Conservation (phyloP, 345 rosid genomes). For the Gossypioides kirkii region DNA sequence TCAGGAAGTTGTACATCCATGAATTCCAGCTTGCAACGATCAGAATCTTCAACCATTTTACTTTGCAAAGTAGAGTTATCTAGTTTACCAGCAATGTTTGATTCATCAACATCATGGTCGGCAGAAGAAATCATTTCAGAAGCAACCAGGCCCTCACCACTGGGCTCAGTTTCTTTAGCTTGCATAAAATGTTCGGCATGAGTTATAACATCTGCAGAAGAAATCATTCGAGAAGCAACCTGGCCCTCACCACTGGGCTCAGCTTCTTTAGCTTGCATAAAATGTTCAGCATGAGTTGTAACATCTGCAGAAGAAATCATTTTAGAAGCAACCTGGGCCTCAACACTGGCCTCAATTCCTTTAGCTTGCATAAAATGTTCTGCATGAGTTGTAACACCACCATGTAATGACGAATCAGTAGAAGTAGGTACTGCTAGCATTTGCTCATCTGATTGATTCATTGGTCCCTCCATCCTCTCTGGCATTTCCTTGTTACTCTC, state of each 20-base stretch:
- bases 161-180: constrained; percentile 14
- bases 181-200: constrained; percentile 14
- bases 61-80: constrained; percentile 27
- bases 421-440: constrained; percentile 21
- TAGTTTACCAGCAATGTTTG: constrained; percentile 22
- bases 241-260: constrained; percentile 14
- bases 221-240: constrained; percentile 18
- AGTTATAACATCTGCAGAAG: constrained; percentile 3
- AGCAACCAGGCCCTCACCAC: constrained; percentile 18
- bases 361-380: constrained; percentile 11
- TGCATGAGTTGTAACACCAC: constrained; percentile 11
- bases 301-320: background rate
- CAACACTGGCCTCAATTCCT: constrained; percentile 15
- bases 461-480: constrained; percentile 26
- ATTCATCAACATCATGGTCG: constrained; percentile 24
- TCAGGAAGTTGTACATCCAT: constrained; percentile 22
- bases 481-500: constrained; percentile 27
- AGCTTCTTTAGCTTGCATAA: constrained; percentile 8
- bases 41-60: constrained; percentile 23
- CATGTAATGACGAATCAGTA: constrained; percentile 19
- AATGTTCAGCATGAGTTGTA: constrained; percentile 17
- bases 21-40: constrained; percentile 17
- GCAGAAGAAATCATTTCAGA: constrained; percentile 17
- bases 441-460: constrained; percentile 20
- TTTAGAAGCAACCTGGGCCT: constrained; percentile 23